Conservation (phyloP, 805 yeast genomes). For the Metschnikowia chrysomelidarum region DNA sequence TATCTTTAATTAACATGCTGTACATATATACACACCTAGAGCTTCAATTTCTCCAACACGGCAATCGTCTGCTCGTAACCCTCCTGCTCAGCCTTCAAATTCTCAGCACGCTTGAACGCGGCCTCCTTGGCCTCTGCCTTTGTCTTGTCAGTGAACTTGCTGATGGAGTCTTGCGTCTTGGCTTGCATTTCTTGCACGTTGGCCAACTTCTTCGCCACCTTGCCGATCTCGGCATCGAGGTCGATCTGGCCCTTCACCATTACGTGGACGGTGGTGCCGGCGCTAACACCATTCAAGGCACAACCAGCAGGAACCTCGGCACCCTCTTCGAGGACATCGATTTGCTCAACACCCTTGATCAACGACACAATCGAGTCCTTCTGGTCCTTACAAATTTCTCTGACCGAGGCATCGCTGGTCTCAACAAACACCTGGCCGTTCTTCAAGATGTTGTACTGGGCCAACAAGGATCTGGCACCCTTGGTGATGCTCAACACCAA, state of each 20-base stretch:
- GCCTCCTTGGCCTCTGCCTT: constrained; percentile 75
- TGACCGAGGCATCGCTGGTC: constrained; percentile 48
- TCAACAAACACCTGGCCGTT: constrained; percentile 85
- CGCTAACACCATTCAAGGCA: constrained; percentile 77
- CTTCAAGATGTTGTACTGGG: constrained; percentile 87
- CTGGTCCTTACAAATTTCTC: constrained; percentile 62
- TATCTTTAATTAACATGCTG: no score
- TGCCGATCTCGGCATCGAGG: constrained; percentile 83
- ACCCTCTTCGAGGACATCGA: constrained; percentile 56
- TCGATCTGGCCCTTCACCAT: constrained; percentile 94
- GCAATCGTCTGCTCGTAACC: constrained; percentile 84
- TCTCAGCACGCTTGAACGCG: constrained; percentile 66
- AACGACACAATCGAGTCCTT: constrained; percentile 84
- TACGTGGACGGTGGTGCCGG: constrained; percentile 81
- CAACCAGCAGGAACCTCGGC: constrained; percentile 82
- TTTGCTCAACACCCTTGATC: constrained; percentile 83
- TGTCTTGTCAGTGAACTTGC: constrained; percentile 87
- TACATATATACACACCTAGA: constrained; percentile 18
- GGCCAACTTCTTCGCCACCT: constrained; percentile 73
- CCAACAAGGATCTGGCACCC: constrained; percentile 85
- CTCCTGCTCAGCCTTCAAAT: constrained; percentile 79
- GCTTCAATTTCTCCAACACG: constrained; percentile 76
- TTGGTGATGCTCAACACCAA: constrained; percentile 82
- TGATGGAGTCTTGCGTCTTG: constrained; percentile 67
- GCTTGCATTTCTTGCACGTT: constrained; percentile 60